These are phyloP conservation scores for Trichoderma virens DNA, from an alignment of 495 filamentous ascomycete species.

Conservation along the genomic window DNA sequence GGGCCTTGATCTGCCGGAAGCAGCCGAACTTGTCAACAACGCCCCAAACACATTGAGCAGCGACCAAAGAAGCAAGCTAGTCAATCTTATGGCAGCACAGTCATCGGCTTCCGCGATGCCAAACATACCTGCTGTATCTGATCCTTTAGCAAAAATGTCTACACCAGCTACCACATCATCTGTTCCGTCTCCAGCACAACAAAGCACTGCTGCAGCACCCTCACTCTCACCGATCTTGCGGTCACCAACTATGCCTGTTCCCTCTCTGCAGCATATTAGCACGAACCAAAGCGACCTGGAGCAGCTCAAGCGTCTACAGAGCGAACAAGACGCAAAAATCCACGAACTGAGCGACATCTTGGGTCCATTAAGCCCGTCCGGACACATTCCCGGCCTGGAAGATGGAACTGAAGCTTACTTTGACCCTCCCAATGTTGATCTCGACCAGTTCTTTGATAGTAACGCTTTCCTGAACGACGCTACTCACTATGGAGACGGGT, in stretches of 20 bases:
- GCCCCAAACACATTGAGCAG: slow-evolving; percentile 59
- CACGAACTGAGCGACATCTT: slow-evolving; percentile 62
- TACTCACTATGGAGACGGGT: slow-evolving; percentile 16
- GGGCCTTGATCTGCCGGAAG: slow-evolving; percentile 62
- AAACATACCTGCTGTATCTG: slow-evolving; percentile 13
- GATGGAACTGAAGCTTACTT: slow-evolving; percentile 36
- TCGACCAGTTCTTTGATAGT: slow-evolving; percentile 63
- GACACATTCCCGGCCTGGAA: slow-evolving; percentile 67
- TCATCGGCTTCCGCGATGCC: slow-evolving; percentile 18
- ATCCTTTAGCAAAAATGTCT: not conserved
- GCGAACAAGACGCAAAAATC: slow-evolving; percentile 63
- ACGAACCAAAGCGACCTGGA: slow-evolving; percentile 67
- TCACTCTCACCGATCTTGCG: slow-evolving; percentile 48
- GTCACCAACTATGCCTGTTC: slow-evolving; percentile 47
- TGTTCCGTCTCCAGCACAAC: slow-evolving; percentile 15
- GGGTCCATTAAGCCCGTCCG: slow-evolving; percentile 70
- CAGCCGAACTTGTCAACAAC: slow-evolving; percentile 52
- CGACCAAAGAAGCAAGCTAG: slow-evolving; percentile 71
- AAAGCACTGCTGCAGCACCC: slow-evolving; percentile 18
- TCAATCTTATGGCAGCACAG: slow-evolving; percentile 61
- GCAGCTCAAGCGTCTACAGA: slow-evolving; percentile 61
- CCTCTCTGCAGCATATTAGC: slow-evolving; percentile 51
- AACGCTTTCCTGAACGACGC: slow-evolving; percentile 45
- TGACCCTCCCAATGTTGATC: slow-evolving; percentile 42
- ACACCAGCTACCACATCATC: not conserved